Evolutionary conservation across 2,329 filamentous ascomycete species (phyloP).

Genomic region (Phaeosphaeriaceae sp.): DNA sequence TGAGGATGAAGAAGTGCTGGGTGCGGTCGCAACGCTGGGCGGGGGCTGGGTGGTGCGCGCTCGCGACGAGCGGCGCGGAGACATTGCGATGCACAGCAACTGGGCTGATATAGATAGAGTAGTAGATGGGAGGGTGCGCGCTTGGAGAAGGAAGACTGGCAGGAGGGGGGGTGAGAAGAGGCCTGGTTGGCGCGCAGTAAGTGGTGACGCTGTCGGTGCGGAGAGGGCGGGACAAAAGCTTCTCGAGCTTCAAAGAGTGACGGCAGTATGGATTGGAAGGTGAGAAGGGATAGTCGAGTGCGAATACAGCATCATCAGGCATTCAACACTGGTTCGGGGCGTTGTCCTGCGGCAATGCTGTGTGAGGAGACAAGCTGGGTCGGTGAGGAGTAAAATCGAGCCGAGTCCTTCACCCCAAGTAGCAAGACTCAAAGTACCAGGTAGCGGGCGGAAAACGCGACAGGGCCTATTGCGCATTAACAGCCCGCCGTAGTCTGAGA

Average conservation of each 20-base stretch:
- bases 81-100: slow-evolving; percentile 51
- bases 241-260: slow-evolving; percentile 45
- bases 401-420: slow-evolving; percentile 17
- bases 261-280: slow-evolving; percentile 35
- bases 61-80: slow-evolving; percentile 89
- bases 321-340: slow-evolving; percentile 18
- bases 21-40: slow-evolving; percentile 69
- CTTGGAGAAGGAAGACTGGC: slow-evolving; percentile 12
- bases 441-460: slow-evolving; percentile 16
- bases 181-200: slow-evolving; percentile 26
- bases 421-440: too few relatives aligned
- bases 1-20: slow-evolving; percentile 77
- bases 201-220: slow-evolving; percentile 38
- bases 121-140: slow-evolving; percentile 19
- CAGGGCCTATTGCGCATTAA: slow-evolving; percentile 9
- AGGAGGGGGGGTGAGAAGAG: slow-evolving; percentile 17
- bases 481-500: slow-evolving; percentile 21
- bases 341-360: slow-evolving; percentile 34
- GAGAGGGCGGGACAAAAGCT: slow-evolving; percentile 48
- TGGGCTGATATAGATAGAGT: background rate
- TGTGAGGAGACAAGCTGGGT: slow-evolving; percentile 30
- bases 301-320: slow-evolving; percentile 39
- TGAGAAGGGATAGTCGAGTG: slow-evolving; percentile 18
- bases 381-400: slow-evolving; percentile 33
- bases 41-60: slow-evolving; percentile 77